These are phyloP conservation scores for Boechera stricta DNA, from an alignment of 345 rosid genomes.

Conservation along the genomic window DNA sequence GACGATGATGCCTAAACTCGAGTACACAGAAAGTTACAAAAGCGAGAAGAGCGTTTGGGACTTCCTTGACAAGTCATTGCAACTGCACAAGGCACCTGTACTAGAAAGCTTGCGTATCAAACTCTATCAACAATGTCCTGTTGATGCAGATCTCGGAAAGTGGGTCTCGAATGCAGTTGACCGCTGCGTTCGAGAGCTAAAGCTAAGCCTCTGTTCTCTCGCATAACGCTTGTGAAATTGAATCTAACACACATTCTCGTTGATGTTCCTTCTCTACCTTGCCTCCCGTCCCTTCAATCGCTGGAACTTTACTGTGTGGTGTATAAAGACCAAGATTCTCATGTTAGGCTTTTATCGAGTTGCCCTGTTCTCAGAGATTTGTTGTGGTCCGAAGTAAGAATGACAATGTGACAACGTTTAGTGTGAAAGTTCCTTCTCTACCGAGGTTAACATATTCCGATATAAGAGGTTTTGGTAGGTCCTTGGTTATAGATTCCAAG, in stretches of 20 bases:
- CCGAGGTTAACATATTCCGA: not conserved
- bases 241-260: not conserved
- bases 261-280: not conserved
- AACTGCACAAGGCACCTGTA: not conserved
- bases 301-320: not conserved
- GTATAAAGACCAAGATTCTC: slow-evolving; percentile 30
- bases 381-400: accelerated
- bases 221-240: not conserved
- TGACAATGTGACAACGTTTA: slow-evolving; percentile 26
- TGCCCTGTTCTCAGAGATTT: slow-evolving; percentile 21
- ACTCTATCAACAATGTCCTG: not conserved
- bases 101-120: not conserved
- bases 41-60: not conserved
- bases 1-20: not conserved
- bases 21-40: not conserved
- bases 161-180: not conserved
- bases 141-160: not conserved
- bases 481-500: slow-evolving; percentile 19
- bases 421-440: slow-evolving; percentile 29
- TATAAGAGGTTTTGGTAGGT: not conserved
- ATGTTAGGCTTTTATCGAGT: slow-evolving; percentile 11
- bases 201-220: no score
- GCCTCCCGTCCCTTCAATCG: not conserved
- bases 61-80: slow-evolving; percentile 19
- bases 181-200: not conserved